Conservation (phyloP, 306 rosid species). For the Quercus gilva region DNA sequence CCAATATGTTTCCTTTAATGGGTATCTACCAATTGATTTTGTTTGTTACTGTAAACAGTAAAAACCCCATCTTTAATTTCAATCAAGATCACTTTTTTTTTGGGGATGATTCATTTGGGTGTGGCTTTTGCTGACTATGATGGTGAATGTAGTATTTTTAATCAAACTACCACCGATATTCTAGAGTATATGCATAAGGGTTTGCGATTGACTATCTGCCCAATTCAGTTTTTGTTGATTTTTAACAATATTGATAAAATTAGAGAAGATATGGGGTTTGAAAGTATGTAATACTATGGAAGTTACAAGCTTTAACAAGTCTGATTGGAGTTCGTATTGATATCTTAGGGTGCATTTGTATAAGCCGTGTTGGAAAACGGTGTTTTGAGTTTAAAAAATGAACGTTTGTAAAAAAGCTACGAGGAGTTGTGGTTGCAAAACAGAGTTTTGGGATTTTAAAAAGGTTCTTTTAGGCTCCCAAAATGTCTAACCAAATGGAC, state of each 20-base stretch:
- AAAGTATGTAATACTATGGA: not conserved
- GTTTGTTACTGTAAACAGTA: not conserved
- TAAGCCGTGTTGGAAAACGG: too few relatives aligned
- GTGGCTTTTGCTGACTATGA: not conserved
- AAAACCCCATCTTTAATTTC: constrained; percentile 14
- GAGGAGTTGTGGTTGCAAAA: too few relatives aligned
- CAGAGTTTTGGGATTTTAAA: too few relatives aligned
- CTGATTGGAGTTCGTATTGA: not conserved
- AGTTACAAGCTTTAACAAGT: not conserved
- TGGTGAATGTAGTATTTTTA: not conserved
- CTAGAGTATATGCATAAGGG: constrained; percentile 5
- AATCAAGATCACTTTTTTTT: not conserved
- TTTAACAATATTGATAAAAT: not conserved
- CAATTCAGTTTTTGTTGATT: not conserved
- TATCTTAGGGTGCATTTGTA: not conserved
- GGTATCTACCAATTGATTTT: not conserved
- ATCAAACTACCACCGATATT: not conserved
- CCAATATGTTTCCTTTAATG: not conserved
- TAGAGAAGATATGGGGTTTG: not conserved
- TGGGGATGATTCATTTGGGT: not conserved
- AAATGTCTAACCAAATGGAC: too few relatives aligned
- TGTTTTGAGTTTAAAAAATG: too few relatives aligned
- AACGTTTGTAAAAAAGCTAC: too few relatives aligned
- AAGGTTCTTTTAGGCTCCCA: too few relatives aligned
- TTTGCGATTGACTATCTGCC: not conserved